phyloP scores from a whole-genome alignment of 1,284 basidiomycete species.

The Mycena sp. region DNA sequence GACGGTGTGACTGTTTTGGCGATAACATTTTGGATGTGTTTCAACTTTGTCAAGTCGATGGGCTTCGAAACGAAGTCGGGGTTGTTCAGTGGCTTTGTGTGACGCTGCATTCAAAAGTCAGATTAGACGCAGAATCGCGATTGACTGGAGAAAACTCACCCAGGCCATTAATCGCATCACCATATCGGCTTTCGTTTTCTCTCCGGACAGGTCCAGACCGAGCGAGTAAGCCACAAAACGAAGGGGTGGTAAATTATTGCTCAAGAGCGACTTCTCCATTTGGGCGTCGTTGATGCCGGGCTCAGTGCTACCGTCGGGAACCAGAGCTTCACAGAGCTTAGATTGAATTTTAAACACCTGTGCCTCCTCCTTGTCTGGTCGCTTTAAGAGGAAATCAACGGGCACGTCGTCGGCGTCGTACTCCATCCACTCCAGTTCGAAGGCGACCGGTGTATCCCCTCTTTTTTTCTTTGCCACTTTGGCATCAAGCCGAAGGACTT shows the following conservation, averaged over 20 bases:
- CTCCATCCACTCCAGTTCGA: slow-evolving; percentile 8
- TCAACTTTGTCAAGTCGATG: slow-evolving; percentile 17
- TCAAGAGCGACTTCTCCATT: not conserved
- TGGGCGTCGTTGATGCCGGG: slow-evolving; percentile 7
- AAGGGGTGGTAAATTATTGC: not conserved
- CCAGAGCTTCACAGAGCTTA: slow-evolving; percentile 7
- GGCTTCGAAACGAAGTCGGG: slow-evolving; percentile 7
- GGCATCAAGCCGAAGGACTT: slow-evolving; percentile 23
- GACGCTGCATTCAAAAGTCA: no score
- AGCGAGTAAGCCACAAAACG: slow-evolving; percentile 1
- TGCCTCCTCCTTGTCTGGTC: not conserved
- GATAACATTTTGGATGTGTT: slow-evolving; percentile 36
- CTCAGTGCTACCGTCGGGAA: not conserved
- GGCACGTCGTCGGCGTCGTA: slow-evolving; percentile 7
- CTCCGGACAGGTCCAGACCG: not conserved
- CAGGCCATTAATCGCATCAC: slow-evolving; percentile 16
- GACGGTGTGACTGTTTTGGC: slow-evolving; percentile 27
- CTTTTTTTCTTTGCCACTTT: slow-evolving; percentile 18
- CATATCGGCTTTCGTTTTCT: slow-evolving; percentile 4
- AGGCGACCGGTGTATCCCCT: slow-evolving; percentile 5
- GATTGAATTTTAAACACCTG: slow-evolving; percentile 2
- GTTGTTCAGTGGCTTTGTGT: slow-evolving; percentile 14
- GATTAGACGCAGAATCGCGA: no score
- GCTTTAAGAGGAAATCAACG: not conserved
- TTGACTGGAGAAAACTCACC: slow-evolving; percentile 15